Evolutionary conservation across 192 early-diverging fungal genomes (phyloP), one percentile per base, ranked within the genome.

Genomic region (Chytriomyces sp.): DNA sequence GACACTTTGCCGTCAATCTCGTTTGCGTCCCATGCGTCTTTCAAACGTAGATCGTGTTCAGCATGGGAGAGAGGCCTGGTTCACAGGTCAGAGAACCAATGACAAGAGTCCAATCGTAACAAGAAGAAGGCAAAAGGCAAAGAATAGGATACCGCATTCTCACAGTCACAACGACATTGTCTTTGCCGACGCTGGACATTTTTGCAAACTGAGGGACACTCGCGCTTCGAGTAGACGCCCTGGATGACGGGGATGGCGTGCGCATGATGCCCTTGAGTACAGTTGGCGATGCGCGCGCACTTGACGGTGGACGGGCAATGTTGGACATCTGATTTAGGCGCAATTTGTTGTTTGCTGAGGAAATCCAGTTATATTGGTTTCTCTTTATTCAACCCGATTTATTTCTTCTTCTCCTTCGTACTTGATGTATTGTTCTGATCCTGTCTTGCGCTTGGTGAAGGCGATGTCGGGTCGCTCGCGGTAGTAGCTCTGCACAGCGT

Each of bases 401-500:
- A 35, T 57, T 57, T n/a, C 53, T 11, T 11, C 20, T 13, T n/a
- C 53, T 5, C 5, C 13, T n/a, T 65, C 53, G 47, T 82, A 82
- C 66, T 85, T 77, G 20, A 88, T 86, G 50, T 86, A 88, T 26
- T 18, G 46, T 24, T 77, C 50, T 6, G 80, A 75, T 26, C 79
- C 74, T 46, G 73, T 62, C 62, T 88, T 85, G 45, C 77, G 67
- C 8, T 35, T 50, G 3, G 87, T 91, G 76, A 91, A 96, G 47
- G 62, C 61, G 53, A 80, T 82, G n/a, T 84, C 85, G 18, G 89
- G 85, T 46, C 85, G 79, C n/a, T 83, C 82, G 62, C 85, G 82
- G 80, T 98, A 98, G 35, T 88, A 82, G 57, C 79, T 80, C 80
- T 98, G 96, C 35, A 98, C 96, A 20, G 92, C 60, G 57, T 93